Evolutionary conservation across 2,329 filamentous ascomycete genomes (phyloP).

Genomic region (Bipolaris zeicola): DNA sequence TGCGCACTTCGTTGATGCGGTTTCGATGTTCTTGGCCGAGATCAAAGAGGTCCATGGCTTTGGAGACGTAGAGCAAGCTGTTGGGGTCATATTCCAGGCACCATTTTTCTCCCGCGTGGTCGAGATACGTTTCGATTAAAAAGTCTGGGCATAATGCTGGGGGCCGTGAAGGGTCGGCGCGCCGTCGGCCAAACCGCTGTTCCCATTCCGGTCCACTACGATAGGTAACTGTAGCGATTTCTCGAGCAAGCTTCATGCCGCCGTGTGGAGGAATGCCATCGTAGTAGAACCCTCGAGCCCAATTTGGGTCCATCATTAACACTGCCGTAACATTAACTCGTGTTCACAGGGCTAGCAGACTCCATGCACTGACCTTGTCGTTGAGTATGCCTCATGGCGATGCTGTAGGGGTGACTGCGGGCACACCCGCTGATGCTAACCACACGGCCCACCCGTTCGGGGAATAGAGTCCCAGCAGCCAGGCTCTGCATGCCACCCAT

Average conservation of each 20-base stretch:
- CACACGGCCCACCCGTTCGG: constrained; percentile 78
- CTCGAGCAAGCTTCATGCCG: constrained; percentile 95
- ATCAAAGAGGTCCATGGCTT: constrained; percentile 98
- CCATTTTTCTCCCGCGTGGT: constrained; percentile 98
- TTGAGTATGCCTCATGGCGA: constrained; percentile 97
- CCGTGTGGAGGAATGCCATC: constrained; percentile 85
- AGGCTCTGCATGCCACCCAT: constrained; percentile 99
- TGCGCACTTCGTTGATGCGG: constrained; percentile 66
- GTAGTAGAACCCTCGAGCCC: constrained; percentile 91
- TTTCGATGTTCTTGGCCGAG: constrained; percentile 74
- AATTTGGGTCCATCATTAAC: constrained; percentile 98
- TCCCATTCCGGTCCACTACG: constrained; percentile 98
- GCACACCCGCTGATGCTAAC: constrained; percentile 93
- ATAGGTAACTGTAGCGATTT: constrained; percentile 98
- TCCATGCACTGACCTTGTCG: constrained; percentile 64
- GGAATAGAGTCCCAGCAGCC: constrained; percentile 82
- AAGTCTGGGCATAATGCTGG: constrained; percentile 97
- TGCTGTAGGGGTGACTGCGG: constrained; percentile 93
- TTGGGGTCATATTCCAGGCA: constrained; percentile 96
- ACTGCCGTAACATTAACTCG: constrained; percentile 55
- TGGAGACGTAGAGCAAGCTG: constrained; percentile 92
- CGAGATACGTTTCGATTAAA: constrained; percentile 95
- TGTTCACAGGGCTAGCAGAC: neutral
- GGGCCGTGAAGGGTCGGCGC: constrained; percentile 83
- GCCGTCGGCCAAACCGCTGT: constrained; percentile 83